A percentile compares a stretch with the other conserved stretches of the same genome.
phyloP scores from a whole-genome alignment of 345 rosid genomes.

The Schrenkiella parvula region DNA sequence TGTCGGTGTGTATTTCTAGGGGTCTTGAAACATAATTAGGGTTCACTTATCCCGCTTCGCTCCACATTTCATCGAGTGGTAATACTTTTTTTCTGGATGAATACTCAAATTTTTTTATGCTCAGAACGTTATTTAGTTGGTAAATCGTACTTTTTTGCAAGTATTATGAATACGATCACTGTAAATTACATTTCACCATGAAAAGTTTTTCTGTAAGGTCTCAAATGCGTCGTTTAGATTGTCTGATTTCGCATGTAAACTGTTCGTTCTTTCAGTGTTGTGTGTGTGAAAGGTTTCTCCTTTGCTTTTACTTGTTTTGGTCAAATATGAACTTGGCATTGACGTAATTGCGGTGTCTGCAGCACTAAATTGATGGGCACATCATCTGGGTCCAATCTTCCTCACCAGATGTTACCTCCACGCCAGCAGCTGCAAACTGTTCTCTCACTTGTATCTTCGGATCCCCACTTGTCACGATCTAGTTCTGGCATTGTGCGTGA shows the following conservation, averaged over 20 bases:
- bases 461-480: slow-evolving; percentile 61
- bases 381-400: slow-evolving; percentile 84
- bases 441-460: slow-evolving; percentile 53
- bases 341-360: not conserved
- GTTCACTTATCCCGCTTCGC: no score
- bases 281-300: not conserved
- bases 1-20: slow-evolving; percentile 6
- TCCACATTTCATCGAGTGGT: no score
- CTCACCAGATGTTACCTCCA: slow-evolving; percentile 89
- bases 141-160: not conserved
- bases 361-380: slow-evolving; percentile 61
- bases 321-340: not conserved
- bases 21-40: not conserved
- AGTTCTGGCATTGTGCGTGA: slow-evolving; percentile 71
- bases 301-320: not conserved
- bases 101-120: not conserved
- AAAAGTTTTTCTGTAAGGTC: not conserved
- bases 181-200: not conserved
- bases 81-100: not conserved
- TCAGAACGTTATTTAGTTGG: not conserved
- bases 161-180: not conserved
- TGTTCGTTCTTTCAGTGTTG: not conserved
- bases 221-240: not conserved
- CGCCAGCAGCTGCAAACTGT: slow-evolving; percentile 68
- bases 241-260: not conserved